Base-by-base conservation (phyloP, 2,329 filamentous ascomycete species). In the Leptodontidium sp. region DNA sequence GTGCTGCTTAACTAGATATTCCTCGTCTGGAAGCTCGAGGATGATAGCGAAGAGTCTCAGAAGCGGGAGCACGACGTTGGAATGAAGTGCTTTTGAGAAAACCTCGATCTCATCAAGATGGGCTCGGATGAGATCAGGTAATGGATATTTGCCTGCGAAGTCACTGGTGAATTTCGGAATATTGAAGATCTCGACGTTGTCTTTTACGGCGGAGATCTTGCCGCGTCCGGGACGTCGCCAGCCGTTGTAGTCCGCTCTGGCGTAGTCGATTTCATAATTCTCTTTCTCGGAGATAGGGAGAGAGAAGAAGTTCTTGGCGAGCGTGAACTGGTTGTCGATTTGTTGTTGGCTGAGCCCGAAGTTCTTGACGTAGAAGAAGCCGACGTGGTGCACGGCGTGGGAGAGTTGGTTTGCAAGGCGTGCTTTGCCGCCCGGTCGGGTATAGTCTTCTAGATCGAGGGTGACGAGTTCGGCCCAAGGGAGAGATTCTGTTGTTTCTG, bases 331-430 rank as follows among this genome's bases (percentile, higher is more conserved):
- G 6, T 82, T 80, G 71, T 90, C 84, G 1, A 90, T 83, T 75
- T 88, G 81, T 58, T 88, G 86, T 75, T 90, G 86, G 0, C 79
- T 80, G n/a, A 90, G 81, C 40, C 87, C 87, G 70, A 87, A 90
- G 78, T 90, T 88, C 68, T 84, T 85, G 24, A 90, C 84, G 70
- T 90, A 89, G 79, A 90, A 90, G 79, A 90, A 87, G 0, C 87
- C 86, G 71, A 83, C 79, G 64, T 82, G 73, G 45, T 81, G 79
- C 0, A 85, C 83, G 3, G 86, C 86, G 71, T 87, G 82, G 21
- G 84, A 81, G 2, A 88, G 80, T 69, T 86, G 84, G 59, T 83
- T 82, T 1, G 85, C 84, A 1, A 87, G 77, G 62, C 80, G 76
- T 71, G 85, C 80, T 72, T 86, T 87, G 12, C 85, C 85, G 1